A percentile compares a stretch with the other conserved stretches of the same genome.
Evolutionary conservation across 2,329 filamentous ascomycete genomes (phyloP).

Genomic region (Niveomyces coronatus): DNA sequence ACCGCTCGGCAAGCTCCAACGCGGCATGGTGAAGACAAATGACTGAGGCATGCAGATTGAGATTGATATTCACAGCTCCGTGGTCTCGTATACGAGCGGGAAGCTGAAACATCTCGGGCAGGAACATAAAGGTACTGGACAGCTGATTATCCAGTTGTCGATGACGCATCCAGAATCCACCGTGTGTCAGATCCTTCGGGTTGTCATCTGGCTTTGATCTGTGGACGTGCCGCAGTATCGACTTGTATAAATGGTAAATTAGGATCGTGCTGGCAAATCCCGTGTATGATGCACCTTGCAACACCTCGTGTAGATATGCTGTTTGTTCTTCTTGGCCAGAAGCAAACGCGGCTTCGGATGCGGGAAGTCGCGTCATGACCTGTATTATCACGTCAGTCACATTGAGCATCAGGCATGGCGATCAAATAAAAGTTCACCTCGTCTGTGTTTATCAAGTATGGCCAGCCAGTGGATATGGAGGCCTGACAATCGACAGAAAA

Average conservation of each 20-base stretch:
- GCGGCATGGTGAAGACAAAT: constrained; percentile 88
- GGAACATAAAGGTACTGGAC: constrained; percentile 64
- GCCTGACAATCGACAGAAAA: constrained; percentile 79
- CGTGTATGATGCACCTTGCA: constrained; percentile 54
- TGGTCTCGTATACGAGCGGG: constrained; percentile 58
- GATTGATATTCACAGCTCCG: constrained; percentile 71
- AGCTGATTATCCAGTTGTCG: constrained; percentile 72
- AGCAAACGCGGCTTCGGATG: constrained; percentile 66
- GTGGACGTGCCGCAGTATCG: constrained; percentile 73
- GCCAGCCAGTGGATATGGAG: constrained; percentile 85
- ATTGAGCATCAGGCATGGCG: background rate
- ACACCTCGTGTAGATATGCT: constrained; percentile 51
- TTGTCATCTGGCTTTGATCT: constrained; percentile 57
- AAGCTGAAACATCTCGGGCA: constrained; percentile 65
- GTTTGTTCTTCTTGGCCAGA: constrained; percentile 53
- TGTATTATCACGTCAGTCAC: constrained; percentile 16
- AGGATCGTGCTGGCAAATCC: constrained; percentile 64
- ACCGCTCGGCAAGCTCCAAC: constrained; percentile 68
- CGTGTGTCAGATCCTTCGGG: constrained; percentile 62
- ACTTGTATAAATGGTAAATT: constrained; percentile 69
- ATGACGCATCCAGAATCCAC: constrained; percentile 79
- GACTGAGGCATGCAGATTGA: constrained; percentile 77
- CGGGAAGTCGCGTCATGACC: constrained; percentile 72
- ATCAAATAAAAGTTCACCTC: constrained; percentile 38
- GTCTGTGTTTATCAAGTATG: constrained; percentile 63